Conservation (phyloP, 2,329 filamentous ascomycete species). For the Aspergillus fumigatiaffinis region DNA sequence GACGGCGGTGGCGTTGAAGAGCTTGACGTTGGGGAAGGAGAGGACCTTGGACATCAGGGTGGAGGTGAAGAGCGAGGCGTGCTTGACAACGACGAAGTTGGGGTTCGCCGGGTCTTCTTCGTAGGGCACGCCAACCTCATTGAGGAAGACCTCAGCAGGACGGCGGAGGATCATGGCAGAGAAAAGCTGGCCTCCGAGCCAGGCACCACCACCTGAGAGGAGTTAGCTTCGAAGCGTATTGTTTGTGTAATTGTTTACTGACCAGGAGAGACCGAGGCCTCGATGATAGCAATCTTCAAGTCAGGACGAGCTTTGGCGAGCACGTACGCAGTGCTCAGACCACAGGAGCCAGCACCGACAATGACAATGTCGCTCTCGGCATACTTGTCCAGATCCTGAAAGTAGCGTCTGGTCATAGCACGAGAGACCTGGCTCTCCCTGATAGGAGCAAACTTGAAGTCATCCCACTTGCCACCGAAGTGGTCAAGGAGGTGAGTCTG, state of each 20-base stretch:
- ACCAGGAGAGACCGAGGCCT: slow-evolving; percentile 77
- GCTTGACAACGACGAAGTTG: slow-evolving; percentile 87
- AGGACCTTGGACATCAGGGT: slow-evolving; percentile 82
- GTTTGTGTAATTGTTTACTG: slow-evolving; percentile 8
- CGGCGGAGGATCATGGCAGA: slow-evolving; percentile 94
- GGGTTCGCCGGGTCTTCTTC: slow-evolving; percentile 87
- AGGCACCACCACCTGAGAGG: slow-evolving; percentile 69
- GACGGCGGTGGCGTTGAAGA: slow-evolving; percentile 91
- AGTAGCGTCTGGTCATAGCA: slow-evolving; percentile 92
- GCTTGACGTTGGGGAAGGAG: slow-evolving; percentile 83
- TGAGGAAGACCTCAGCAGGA: slow-evolving; percentile 79
- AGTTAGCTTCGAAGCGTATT: slow-evolving; percentile 3
- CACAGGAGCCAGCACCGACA: slow-evolving; percentile 84
- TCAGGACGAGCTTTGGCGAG: slow-evolving; percentile 80
- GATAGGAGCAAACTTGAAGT: slow-evolving; percentile 79
- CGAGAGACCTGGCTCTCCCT: slow-evolving; percentile 89
- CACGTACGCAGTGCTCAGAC: slow-evolving; percentile 78
- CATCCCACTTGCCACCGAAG: slow-evolving; percentile 73
- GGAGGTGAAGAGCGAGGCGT: slow-evolving; percentile 86
- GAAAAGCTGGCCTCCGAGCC: slow-evolving; percentile 93
- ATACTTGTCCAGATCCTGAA: slow-evolving; percentile 80
- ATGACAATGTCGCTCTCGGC: slow-evolving; percentile 94
- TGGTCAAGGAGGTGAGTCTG: slow-evolving; percentile 57
- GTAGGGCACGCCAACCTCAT: slow-evolving; percentile 75
- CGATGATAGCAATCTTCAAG: slow-evolving; percentile 85